phyloP scores from a whole-genome alignment of 768 basidiomycete species.

The Mycena rosella region DNA sequence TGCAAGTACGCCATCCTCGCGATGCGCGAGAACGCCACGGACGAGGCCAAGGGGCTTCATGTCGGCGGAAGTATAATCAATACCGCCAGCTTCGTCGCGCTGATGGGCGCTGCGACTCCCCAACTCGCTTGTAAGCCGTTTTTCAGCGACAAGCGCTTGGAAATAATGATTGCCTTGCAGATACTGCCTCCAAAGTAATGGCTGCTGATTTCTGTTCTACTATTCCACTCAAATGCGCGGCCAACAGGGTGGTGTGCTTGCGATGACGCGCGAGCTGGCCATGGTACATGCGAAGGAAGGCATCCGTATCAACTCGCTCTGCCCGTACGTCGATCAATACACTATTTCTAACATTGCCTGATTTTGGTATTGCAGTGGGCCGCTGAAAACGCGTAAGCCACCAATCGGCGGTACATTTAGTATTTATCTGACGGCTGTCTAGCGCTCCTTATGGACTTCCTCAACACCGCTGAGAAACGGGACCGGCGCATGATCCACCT shows the following conservation, averaged over 20 bases:
- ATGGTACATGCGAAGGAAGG: constrained; percentile 99
- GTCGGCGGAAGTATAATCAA: constrained; percentile 95
- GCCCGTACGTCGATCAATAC: constrained; percentile 75
- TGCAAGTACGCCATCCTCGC: constrained; percentile 98
- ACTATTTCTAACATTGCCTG: constrained; percentile 11
- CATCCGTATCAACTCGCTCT: constrained; percentile 94
- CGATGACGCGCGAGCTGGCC: constrained; percentile 97
- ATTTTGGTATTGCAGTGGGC: constrained; percentile 69
- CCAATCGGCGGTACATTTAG: not conserved
- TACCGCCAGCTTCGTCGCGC: constrained; percentile 96
- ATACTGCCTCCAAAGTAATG: constrained; percentile 92
- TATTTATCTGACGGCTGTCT: constrained; percentile 29
- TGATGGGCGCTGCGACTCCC: constrained; percentile 96
- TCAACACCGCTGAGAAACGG: constrained; percentile 95
- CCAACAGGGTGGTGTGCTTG: constrained; percentile 90
- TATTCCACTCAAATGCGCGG: constrained; percentile 9
- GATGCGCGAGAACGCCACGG: constrained; percentile 93
- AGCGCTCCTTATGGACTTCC: constrained; percentile 99
- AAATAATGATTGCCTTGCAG: constrained; percentile 52
- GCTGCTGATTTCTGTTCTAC: constrained; percentile 18
- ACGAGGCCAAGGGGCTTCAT: constrained; percentile 83
- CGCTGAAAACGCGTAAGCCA: constrained; percentile 90
- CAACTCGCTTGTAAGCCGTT: constrained; percentile 92
- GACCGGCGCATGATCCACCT: constrained; percentile 91
- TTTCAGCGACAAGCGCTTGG: not conserved